phyloP scores from a whole-genome alignment of 441 rosid genomes.

The Erysimum pusillum region DNA sequence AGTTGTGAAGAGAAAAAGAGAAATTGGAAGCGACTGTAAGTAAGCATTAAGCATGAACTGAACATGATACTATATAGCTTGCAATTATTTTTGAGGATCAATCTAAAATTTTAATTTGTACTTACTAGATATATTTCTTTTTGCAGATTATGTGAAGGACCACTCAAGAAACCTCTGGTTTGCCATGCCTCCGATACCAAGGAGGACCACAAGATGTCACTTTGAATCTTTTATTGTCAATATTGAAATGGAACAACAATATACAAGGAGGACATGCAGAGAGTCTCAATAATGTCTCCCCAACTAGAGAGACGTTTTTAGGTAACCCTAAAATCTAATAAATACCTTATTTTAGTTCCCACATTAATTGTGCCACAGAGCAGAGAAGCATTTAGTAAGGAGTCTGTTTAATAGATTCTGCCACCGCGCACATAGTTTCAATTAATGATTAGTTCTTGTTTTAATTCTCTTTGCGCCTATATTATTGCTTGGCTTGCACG shows the following conservation, averaged over 20 bases:
- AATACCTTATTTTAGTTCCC: background rate
- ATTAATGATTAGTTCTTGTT: too few relatives aligned
- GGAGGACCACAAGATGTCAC: background rate
- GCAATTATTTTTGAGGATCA: background rate
- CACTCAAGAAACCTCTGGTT: background rate
- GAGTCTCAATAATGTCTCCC: background rate
- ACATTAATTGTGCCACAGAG: background rate
- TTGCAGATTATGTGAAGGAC: background rate
- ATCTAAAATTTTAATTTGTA: too few relatives aligned
- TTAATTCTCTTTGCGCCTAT: too few relatives aligned
- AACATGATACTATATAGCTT: background rate
- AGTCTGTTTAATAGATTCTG: background rate
- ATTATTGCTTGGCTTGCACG: too few relatives aligned
- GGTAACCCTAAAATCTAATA: background rate
- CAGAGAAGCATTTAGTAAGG: background rate
- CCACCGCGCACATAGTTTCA: too few relatives aligned
- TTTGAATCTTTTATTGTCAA: too few relatives aligned
- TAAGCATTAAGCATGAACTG: background rate
- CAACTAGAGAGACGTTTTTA: background rate
- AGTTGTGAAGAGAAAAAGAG: background rate
- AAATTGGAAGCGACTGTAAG: background rate
- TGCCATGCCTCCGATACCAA: background rate
- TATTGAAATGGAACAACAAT: background rate
- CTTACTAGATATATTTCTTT: background rate
- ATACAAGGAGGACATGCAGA: background rate